A percentile compares a stretch with the other conserved stretches of the same genome.
Conservation (phyloP, 768 basidiomycete species). For the Hemileccinum rubropunctum region DNA sequence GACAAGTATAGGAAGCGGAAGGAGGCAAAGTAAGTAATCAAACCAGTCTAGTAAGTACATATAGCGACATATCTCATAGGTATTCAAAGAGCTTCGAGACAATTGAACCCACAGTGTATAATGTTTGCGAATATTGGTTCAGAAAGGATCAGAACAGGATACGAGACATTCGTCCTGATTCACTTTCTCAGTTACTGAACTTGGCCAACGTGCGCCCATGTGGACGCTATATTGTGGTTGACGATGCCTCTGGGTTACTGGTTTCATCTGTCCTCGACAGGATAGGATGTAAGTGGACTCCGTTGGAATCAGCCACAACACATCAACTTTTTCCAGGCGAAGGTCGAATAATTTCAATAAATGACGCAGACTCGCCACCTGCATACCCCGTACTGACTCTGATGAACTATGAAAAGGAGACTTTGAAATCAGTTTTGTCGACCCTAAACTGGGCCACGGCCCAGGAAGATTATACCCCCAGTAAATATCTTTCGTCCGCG, state of each 20-base stretch:
- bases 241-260: conserved; percentile 88
- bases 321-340: conserved; percentile 46
- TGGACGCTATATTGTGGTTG: conserved; percentile 84
- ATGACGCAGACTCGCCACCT: conserved; percentile 89
- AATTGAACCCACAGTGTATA: conserved; percentile 82
- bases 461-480: conserved; percentile 69
- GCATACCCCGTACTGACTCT: conserved; percentile 78
- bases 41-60: not conserved
- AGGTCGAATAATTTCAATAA: conserved; percentile 81
- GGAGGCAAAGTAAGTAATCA: conserved; percentile 79
- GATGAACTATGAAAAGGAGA: conserved; percentile 79
- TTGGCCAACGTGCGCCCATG: conserved; percentile 82
- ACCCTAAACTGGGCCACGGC: conserved; percentile 91
- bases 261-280: conserved; percentile 84
- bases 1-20: conserved; percentile 98
- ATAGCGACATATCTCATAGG: conserved; percentile 38
- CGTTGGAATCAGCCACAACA: not conserved
- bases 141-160: conserved; percentile 78
- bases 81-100: conserved; percentile 86
- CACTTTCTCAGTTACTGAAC: conserved; percentile 84
- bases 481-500: conserved; percentile 35
- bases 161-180: conserved; percentile 82
- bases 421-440: conserved; percentile 50
- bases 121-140: conserved; percentile 89
- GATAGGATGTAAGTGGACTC: conserved; percentile 62